Evolutionary conservation across 352 stramenopile species (phyloP), one percentile per base, ranked within the genome.

Genomic region (Phytophthora parvispora): DNA sequence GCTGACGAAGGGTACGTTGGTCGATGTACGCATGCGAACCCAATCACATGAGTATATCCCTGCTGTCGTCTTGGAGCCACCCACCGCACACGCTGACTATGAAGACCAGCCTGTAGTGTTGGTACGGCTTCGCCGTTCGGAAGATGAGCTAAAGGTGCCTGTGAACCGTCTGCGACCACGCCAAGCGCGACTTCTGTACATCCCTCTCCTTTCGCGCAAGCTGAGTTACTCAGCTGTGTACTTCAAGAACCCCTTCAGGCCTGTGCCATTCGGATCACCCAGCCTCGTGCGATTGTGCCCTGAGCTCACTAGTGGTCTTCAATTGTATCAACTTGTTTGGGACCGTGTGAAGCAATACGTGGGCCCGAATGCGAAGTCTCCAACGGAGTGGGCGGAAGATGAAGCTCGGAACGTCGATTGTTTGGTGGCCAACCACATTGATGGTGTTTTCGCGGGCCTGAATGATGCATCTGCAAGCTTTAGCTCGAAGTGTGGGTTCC

Each of bases 161-260:
- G 50, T 88, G 15, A 90, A 73, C 43, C 78, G 87, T 12, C 56
- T 97, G 29, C 87, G 89, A 20, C 81, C 86, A 18, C 80, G 90
- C 0, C 87, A 93, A 69, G 77, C 90, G 18, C 80, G 87, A 24
- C 57, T 97, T 47, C 71, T 95, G 25, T 94, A 96, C 60, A 89
- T 94, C 18, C 88, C 85, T 28, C 65, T 97, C 50, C 69, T 97
- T 50, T 94, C 84, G 34, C 87, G 90, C 40, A 97, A 97, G 61
- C 76, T 97, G 52, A 94, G 86, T 43, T 97, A 97, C 71, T 95
- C 88, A 31, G 86, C 88, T 6, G 75, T 96, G 53, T 97, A 97
- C 59, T 97, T 94, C 56, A 97, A 97, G 67, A 97, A 97, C 57
- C 90, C 90, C 15, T 97, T 97, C 75, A 84, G 88, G 0, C 90